Base-by-base conservation (phyloP, 768 basidiomycete species). In the Boletales sp. region DNA sequence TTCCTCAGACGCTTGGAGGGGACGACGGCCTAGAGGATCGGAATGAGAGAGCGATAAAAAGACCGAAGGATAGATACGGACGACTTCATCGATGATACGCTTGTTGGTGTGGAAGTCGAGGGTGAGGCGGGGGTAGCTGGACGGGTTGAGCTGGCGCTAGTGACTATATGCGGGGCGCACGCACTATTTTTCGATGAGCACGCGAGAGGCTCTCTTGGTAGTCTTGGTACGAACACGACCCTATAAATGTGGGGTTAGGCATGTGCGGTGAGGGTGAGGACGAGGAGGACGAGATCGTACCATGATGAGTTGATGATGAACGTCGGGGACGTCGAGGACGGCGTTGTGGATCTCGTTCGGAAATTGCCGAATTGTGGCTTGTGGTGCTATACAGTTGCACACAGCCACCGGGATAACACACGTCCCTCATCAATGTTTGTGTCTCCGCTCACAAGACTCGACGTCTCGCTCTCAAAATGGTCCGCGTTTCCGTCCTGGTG, bases 71-170 rank as follows among this genome's bases (percentile, higher is more conserved):
- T 21, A 18, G 28, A 30, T 33, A 80, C 82, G 70, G 66, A 93
- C 91, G 66, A 92, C 90, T 88, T 93, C 90, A 87, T 92, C 90
- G 73, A 95, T 92, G 72, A 95, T 91, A 59, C 94, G 87, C 77
- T 97, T 97, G 87, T 97, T 97, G 71, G 94, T 96, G 84, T 97
- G 94, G 75, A 98, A 98, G 72, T 98, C 95, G 71, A 97, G 89
- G 59, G 95, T 98, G 63, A 99, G 85, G 68, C 95, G 91, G 62
- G 95, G 95, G 80, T 99, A 99, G 84, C 89, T 92, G 65, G 19
- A 21, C 42, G 39, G 15, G 21, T 36, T 48, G 14, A 50, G 50
- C 13, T 0, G 8, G 19, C 19, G 13, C 17, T 5, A 15, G 18
- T 17, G 19, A 1, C 21, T 21, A 21, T 21, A 21, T 21, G 21